phyloP scores from a whole-genome alignment of 805 yeast species.

The Zygotorulaspora sp. region DNA sequence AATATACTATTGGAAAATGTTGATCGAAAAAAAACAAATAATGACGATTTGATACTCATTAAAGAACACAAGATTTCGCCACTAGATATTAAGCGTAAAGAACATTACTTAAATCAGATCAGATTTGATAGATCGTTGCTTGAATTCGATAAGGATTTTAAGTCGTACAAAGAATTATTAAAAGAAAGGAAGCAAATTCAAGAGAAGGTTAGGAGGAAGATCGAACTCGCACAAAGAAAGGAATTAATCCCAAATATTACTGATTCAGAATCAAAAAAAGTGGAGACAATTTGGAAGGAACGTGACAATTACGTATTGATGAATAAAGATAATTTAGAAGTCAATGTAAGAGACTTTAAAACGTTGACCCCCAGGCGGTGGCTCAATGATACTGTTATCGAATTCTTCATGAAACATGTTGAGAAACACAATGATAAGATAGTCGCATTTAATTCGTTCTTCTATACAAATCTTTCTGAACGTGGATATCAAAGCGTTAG shows the following conservation, averaged over 20 bases:
- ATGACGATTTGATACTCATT: conserved; percentile 27
- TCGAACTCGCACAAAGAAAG: conserved; percentile 13
- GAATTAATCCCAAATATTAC: conserved; percentile 28
- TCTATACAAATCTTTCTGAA: conserved; percentile 63
- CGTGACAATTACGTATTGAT: conserved; percentile 27
- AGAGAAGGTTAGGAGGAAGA: conserved; percentile 30
- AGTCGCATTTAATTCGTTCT: conserved; percentile 84
- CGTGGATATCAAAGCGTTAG: conserved; percentile 80
- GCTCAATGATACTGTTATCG: conserved; percentile 91
- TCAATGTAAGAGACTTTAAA: conserved; percentile 59
- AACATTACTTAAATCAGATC: conserved; percentile 18
- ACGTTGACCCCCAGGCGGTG: conserved; percentile 70
- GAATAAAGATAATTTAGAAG: conserved; percentile 47
- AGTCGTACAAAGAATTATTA: conserved; percentile 42
- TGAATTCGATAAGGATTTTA: conserved; percentile 37
- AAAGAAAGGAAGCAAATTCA: conserved; percentile 40
- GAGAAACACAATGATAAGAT: conserved; percentile 37
- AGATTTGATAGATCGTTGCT: conserved; percentile 29
- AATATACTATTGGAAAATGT: conserved; percentile 18
- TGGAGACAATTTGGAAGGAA: conserved; percentile 30
- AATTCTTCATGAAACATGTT: conserved; percentile 55
- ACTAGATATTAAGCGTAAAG: conserved; percentile 24
- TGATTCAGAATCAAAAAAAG: conserved; percentile 21
- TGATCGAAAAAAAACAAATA: conserved; percentile 2
- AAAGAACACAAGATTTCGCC: conserved; percentile 29